Evolutionary conservation across 2,329 filamentous ascomycete genomes (phyloP), one percentile per base, ranked within the genome.

Genomic region (Trichoderma breve): DNA sequence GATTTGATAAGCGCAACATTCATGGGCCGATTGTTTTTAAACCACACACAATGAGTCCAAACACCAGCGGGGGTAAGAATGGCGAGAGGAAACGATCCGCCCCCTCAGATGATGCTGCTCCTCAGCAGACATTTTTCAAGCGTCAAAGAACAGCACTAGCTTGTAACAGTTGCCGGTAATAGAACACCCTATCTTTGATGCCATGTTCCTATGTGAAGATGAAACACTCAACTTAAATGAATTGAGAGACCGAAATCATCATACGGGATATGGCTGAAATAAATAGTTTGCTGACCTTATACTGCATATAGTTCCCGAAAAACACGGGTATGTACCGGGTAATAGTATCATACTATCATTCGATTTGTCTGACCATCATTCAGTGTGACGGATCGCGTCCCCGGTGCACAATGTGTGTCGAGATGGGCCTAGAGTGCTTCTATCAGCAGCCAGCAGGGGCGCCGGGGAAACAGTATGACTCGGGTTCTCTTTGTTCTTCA

Each of bases 291-390:
- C 63, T 66, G 43, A 66, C 39, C 26, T 51, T 14, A 55, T 9
- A 24, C 26, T 34, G 28, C 28, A 55, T 36, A 34, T 21, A 66
- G 63, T 4, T 32, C 63, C 43, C 39, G 63, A 28, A 66, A 66
- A 14, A 66, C 63, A n/a, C 63, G 63, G 63, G 63, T 66, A 66
- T 66, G 63, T 66, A 32, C 43, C 63, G 63, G 63, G 32, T n/a
- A 55, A 7, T 55, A 26, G 11, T n/a, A 14, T 15, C 11, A 2
- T 36, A 12, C 47, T 24, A 11, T 66, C 63, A 12, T 55, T 47
- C 43, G 47, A 53, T 34, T 34, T 51, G 26, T 26, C 63, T 66
- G 43, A 66, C 43, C 30, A 66, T 51, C 12, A 24, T 6, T 2
- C 47, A 66, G 63, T 66, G 63, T 34, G 63, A 66, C 47, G 63